Base-by-base conservation (phyloP, 2,329 filamentous ascomycete genomes). In the Diaporthe sp. region DNA sequence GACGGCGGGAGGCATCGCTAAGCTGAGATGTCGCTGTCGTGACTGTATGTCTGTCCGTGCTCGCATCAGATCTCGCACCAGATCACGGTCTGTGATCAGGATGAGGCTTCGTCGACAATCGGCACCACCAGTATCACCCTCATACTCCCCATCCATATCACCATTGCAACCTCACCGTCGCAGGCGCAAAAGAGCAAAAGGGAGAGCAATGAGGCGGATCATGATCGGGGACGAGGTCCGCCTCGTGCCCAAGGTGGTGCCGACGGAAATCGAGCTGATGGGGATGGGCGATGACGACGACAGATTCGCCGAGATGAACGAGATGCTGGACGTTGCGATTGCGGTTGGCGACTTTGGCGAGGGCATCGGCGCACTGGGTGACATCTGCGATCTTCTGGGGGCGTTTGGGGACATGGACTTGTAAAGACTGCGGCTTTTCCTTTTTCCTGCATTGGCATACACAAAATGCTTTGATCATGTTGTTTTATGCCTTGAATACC, bases 141-240 rank as follows among this genome's bases (percentile, higher is more conserved):
- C 60, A 0, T 15, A n/a, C 0, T 45, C 28, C 9, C n/a, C 4
- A n/a, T 33, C 12, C 3, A 15, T 12, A 22, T 2, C 28, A 3
- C 45, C 64, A 28, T 19, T 19, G 3, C 22, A 22, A 35, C 6
- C 28, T 9, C 13, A 2, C 22, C 33, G 17, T 8, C 15, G 4
- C 33, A 54, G 47, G 1, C 33, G 3, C 22, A 8, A 8, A 3
- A 8, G 4, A 7, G 6, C 8, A 0, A 25, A 2, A 2, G 33
- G 25, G 3, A 67, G 64, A 52, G 45, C 30, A 1, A 30, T 68
- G 64, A 66, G 66, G 25, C 64, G 64, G 19, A 40, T 42, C 57
- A 71, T 67, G 67, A 35, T 57, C 40, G 74, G 66, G 33, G 66
- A 71, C 28, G 64, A 67, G 40, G 40, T 69, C 10, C 58, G 47